These are phyloP conservation scores for Gonium pectorale DNA, from an alignment of 139 green algal genomes.

Conservation along the genomic window DNA sequence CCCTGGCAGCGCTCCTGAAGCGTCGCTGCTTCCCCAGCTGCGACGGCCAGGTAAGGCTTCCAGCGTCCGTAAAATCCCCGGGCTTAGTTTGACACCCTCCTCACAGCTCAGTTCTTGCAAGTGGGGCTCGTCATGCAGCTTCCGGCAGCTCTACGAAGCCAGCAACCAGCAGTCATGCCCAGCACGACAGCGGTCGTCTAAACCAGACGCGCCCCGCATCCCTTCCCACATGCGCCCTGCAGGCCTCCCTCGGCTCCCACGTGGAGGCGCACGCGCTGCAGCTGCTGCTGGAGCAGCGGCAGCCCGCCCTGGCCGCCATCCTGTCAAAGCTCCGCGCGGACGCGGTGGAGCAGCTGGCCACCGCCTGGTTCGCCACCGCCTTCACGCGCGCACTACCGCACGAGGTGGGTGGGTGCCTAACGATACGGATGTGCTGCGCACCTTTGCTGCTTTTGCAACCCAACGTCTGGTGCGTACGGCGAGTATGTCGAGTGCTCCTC, in stretches of 20 bases:
- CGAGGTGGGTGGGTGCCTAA: not conserved
- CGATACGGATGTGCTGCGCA: not conserved
- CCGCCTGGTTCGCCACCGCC: conserved; percentile 30
- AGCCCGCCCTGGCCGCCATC: conserved; percentile 29
- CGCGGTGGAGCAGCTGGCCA: not conserved
- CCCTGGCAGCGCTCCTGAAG: conserved; percentile 49
- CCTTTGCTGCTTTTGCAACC: not conserved
- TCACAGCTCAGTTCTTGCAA: no score
- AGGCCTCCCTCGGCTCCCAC: conserved; percentile 9
- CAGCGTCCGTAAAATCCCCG: no score
- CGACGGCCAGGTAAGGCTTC: conserved; percentile 7
- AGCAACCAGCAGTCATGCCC: no score
- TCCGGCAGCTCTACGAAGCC: no score
- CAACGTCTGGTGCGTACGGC: not conserved
- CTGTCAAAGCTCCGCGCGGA: conserved; percentile 16
- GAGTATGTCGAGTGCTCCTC: no score
- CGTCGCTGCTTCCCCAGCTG: conserved; percentile 25
- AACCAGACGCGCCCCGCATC: no score
- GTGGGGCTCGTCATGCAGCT: no score
- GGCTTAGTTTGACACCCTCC: no score
- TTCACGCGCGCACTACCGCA: conserved; percentile 33
- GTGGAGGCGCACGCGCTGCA: conserved; percentile 58
- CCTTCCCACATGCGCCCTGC: no score
- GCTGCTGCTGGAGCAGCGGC: conserved; percentile 37
- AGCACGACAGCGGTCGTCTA: no score